These are phyloP conservation scores for Phylloporus arenicola DNA, from an alignment of 768 basidiomycete species.

Conservation along the genomic window DNA sequence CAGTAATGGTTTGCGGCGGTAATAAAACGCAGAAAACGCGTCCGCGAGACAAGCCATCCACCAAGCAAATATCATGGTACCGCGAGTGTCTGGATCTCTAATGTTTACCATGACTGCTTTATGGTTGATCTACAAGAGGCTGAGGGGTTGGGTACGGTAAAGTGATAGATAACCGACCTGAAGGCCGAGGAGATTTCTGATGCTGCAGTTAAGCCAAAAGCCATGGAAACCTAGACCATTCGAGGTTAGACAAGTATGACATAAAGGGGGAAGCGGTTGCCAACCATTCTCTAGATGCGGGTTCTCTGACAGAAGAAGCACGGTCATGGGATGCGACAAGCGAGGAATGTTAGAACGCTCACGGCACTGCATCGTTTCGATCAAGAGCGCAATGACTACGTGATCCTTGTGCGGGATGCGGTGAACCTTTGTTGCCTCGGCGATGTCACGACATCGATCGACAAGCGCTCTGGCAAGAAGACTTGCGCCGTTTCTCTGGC, in stretches of 20 bases:
- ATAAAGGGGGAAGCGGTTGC: slow-evolving; percentile 12
- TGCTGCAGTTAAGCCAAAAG: slow-evolving; percentile 77
- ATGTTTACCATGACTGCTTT: slow-evolving; percentile 73
- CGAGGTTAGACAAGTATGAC: slow-evolving; percentile 16
- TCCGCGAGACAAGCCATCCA: slow-evolving; percentile 89
- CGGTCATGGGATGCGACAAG: slow-evolving; percentile 6
- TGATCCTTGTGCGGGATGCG: slow-evolving; percentile 74
- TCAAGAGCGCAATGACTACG: slow-evolving; percentile 73
- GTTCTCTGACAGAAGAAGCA: slow-evolving; percentile 46
- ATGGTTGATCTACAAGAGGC: slow-evolving; percentile 63
- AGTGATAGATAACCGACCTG: slow-evolving; percentile 40
- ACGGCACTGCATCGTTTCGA: slow-evolving; percentile 87
- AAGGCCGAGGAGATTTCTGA: slow-evolving; percentile 73
- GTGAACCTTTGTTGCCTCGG: slow-evolving; percentile 84
- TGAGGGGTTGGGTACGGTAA: slow-evolving; percentile 5
- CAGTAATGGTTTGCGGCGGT: slow-evolving; percentile 78
- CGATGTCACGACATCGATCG: slow-evolving; percentile 76
- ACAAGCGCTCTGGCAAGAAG: slow-evolving; percentile 72
- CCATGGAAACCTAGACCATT: slow-evolving; percentile 63
- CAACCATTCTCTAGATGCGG: slow-evolving; percentile 67
- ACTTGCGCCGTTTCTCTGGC: slow-evolving; percentile 66
- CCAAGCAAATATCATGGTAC: slow-evolving; percentile 89
- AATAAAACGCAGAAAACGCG: slow-evolving; percentile 78
- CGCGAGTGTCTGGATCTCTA: slow-evolving; percentile 66
- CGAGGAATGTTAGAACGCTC: slow-evolving; percentile 34